Evolutionary conservation across 768 basidiomycete species (phyloP), one percentile per base, ranked within the genome.

Genomic region (Phaeotremella fagi): DNA sequence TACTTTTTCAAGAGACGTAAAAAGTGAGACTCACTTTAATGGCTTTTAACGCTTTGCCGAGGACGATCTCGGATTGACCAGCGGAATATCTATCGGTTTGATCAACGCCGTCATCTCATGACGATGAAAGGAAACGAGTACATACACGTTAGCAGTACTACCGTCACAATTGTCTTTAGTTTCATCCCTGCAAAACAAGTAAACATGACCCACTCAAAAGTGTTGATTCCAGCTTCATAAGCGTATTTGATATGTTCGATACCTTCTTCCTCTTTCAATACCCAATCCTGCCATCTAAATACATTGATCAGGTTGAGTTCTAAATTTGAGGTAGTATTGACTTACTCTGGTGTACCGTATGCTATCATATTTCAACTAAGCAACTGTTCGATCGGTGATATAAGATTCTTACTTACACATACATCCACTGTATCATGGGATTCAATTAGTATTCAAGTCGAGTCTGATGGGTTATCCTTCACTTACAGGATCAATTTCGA

Each of bases 1-100:
- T 7, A 6, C 12, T 11, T 6, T 12, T 11, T 6, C 11, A 11
- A 41, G 12, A 41, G 9, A 7, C 9, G 87, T 79, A n/a, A 87
- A 84, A 41, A 87, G 82, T 54, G 1, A 85, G 81, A 28, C 84
- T 83, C 5, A 86, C 76, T 15, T 81, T 70, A 57, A 81, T 77
- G 57, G 81, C 62, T 61, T 83, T 84, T 76, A 88, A 82, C 1
- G 82, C 85, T 60, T 85, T 84, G 9, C 86, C 86, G 15, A 87
- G 77, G 42, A 86, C 78, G 43, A 80, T 67, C 36, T 63, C 61
- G 20, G 57, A 59, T 12, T 45, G 50, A 29, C 61, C 61, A 26
- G 50, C 58, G 29, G 61, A 59, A 42, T 63, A 63, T 0, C 56
- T 57, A 29, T 27, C 7, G 6, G 11, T 4, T 35, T 9, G 33